Conservation (phyloP, 2,329 filamentous ascomycete species). For the Dothidotthia symphoricarpi region DNA sequence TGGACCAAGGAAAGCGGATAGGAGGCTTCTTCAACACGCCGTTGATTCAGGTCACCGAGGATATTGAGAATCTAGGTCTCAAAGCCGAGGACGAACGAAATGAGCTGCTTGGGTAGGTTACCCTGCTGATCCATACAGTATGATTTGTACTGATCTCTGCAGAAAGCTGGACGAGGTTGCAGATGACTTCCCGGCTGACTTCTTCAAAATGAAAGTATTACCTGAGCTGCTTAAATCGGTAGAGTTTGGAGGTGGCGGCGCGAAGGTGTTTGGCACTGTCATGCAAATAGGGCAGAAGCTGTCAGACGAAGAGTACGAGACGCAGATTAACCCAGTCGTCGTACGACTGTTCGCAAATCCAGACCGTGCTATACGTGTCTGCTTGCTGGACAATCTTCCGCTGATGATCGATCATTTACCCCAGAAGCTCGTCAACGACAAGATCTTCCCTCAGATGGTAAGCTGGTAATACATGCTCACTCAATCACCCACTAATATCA, state of each 20-base stretch:
- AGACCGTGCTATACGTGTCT: slow-evolving; percentile 88
- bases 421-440: slow-evolving; percentile 89
- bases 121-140: background rate
- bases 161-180: slow-evolving; percentile 79
- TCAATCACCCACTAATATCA: too few species aligned
- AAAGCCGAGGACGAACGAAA: slow-evolving; percentile 84
- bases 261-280: slow-evolving; percentile 82
- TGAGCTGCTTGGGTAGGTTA: slow-evolving; percentile 67
- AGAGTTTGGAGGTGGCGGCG: slow-evolving; percentile 95
- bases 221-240: slow-evolving; percentile 96
- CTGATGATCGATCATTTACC: slow-evolving; percentile 87
- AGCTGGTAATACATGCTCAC: background rate
- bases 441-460: slow-evolving; percentile 93
- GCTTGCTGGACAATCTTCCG: slow-evolving; percentile 81
- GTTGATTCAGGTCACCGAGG: slow-evolving; percentile 86
- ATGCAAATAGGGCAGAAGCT: slow-evolving; percentile 90
- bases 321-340: slow-evolving; percentile 79
- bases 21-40: slow-evolving; percentile 92
- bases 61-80: slow-evolving; percentile 86
- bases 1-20: slow-evolving; percentile 80
- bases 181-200: slow-evolving; percentile 95
- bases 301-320: slow-evolving; percentile 83
- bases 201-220: slow-evolving; percentile 95
- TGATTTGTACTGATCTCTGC: background rate
- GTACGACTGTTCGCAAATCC: slow-evolving; percentile 86